A percentile compares a stretch with the other conserved stretches of the same genome.
Conservation (phyloP, 2,329 filamentous ascomycete genomes). For the Gnomoniopsis sp. region DNA sequence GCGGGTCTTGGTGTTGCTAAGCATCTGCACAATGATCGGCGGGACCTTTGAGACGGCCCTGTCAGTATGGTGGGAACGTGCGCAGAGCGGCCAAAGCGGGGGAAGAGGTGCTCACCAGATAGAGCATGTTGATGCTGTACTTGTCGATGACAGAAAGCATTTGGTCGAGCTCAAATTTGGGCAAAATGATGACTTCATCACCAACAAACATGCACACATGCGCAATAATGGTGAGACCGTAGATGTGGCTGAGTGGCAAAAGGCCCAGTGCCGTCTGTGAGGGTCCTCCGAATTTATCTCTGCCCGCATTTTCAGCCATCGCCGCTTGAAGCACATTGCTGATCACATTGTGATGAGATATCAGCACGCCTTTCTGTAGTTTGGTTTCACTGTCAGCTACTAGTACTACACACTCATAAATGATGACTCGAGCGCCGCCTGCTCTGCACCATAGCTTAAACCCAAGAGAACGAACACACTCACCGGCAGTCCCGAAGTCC, state of each 20-base stretch:
- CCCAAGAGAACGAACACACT: conserved; percentile 18
- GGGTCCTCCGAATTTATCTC: background rate
- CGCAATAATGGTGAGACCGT: conserved; percentile 65
- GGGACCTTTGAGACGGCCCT: conserved; percentile 44
- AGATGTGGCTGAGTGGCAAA: conserved; percentile 4
- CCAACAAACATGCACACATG: conserved; percentile 66
- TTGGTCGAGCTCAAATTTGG: conserved; percentile 69
- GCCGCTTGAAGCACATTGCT: conserved; percentile 35
- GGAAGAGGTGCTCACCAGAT: conserved; percentile 48
- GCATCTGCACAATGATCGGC: conserved; percentile 73
- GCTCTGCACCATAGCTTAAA: no score
- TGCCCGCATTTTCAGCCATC: background rate
- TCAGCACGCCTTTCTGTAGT: conserved; percentile 49
- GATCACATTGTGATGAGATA: conserved; percentile 5
- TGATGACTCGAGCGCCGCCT: no score
- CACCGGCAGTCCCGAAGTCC: conserved; percentile 69
- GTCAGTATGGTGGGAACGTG: background rate
- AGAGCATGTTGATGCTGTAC: conserved; percentile 66
- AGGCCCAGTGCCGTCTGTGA: background rate
- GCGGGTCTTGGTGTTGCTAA: conserved; percentile 57
- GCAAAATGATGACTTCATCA: conserved; percentile 69
- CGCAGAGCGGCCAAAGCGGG: background rate
- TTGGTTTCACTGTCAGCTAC: background rate
- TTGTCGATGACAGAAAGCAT: conserved; percentile 63
- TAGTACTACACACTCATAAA: no score